Evolutionary conservation across 1,284 basidiomycete species (phyloP).

Genomic region (Peniophora sp.): DNA sequence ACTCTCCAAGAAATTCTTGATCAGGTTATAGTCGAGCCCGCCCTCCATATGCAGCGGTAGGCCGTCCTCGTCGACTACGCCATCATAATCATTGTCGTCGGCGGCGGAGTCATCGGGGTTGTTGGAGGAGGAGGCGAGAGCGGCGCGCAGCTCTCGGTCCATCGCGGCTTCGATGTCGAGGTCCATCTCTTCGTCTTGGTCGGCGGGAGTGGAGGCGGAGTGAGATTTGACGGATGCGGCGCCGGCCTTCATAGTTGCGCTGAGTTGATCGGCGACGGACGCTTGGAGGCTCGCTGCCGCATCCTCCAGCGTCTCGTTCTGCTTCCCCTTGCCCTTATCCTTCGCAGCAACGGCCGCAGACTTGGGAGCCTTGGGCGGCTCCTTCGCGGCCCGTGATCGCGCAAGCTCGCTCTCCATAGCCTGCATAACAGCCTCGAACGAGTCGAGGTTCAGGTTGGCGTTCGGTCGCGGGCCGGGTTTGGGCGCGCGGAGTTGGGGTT

Average conservation of each 20-base stretch:
- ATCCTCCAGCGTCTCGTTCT: no score
- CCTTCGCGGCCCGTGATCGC: slow-evolving; percentile 27
- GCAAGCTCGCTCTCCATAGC: slow-evolving; percentile 85
- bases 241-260: no score
- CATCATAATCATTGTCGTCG: not conserved
- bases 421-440: slow-evolving; percentile 91
- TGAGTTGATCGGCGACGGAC: no score
- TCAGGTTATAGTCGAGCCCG: slow-evolving; percentile 75
- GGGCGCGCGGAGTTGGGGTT: slow-evolving; percentile 10
- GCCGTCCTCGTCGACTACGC: slow-evolving; percentile 44
- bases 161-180: slow-evolving; percentile 71
- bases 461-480: slow-evolving; percentile 29
- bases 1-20: slow-evolving; percentile 93
- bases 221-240: no score
- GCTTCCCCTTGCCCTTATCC: slow-evolving; percentile 9
- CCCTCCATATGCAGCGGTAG: slow-evolving; percentile 41
- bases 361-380: slow-evolving; percentile 7
- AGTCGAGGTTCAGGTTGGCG: slow-evolving; percentile 68
- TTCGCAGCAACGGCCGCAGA: not conserved
- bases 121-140: no score
- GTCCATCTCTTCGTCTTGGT: slow-evolving; percentile 42
- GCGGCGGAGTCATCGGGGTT: no score
- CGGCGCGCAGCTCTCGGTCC: slow-evolving; percentile 74
- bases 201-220: no score
- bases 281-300: no score